Conservation (phyloP, 176 grass and related monocot genomes). For the maize (Zea mays) region Zm-B73-REFERENCE-NAM-5.0 NC_050100.1:221476501-221477000, state of each 20-base stretch:
- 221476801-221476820: slow-evolving; percentile 50
- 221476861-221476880: slow-evolving; percentile 61
- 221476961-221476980: slow-evolving; percentile 41
- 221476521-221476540: slow-evolving; percentile 74
- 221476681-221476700: slow-evolving; percentile 66
- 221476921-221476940: slow-evolving; percentile 3
- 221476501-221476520: slow-evolving; percentile 84
- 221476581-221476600: slow-evolving; percentile 82
- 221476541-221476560: slow-evolving; percentile 63
- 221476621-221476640: slow-evolving; percentile 50
- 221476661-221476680: slow-evolving; percentile 85
- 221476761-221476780: slow-evolving; percentile 62
- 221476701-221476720: slow-evolving; percentile 43
- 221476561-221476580: slow-evolving; percentile 54
- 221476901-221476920: slow-evolving; percentile 2
- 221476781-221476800: slow-evolving; percentile 63
- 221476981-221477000: not conserved
- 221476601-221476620: slow-evolving; percentile 64
- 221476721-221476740: slow-evolving; percentile 71
- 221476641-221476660: slow-evolving; percentile 68
- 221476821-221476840: slow-evolving; percentile 48
- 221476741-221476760: slow-evolving; percentile 82
- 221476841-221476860: slow-evolving; percentile 50
- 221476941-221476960: slow-evolving; percentile 20
- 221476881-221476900: slow-evolving; percentile 47